These are phyloP conservation scores for Penicillium cinerascens DNA, from an alignment of 495 filamentous ascomycete species.

Conservation along the genomic window DNA sequence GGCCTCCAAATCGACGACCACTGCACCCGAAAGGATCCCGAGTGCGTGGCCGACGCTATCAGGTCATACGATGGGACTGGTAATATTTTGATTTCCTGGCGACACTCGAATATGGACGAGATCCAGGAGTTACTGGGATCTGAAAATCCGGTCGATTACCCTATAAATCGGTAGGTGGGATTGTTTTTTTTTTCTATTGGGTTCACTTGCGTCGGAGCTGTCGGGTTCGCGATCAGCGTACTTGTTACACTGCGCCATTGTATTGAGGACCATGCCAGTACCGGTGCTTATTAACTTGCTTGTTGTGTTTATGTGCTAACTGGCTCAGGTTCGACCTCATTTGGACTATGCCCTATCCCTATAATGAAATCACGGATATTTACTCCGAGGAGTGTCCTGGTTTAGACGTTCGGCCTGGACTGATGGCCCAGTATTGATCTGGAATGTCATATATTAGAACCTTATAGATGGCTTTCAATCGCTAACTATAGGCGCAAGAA, in stretches of 20 bases:
- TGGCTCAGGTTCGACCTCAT: conserved; percentile 41
- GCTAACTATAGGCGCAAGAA: background rate
- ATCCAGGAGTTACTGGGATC: conserved; percentile 22
- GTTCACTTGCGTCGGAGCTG: background rate
- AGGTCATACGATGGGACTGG: conserved; percentile 20
- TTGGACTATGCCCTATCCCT: conserved; percentile 46
- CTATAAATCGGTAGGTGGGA: conserved; percentile 26
- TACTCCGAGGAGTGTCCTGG: conserved; percentile 42
- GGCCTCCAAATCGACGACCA: conserved; percentile 43
- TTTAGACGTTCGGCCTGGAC: conserved; percentile 25
- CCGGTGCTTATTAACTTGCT: background rate
- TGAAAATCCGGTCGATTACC: conserved; percentile 19
- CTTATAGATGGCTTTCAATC: background rate
- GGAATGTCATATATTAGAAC: background rate
- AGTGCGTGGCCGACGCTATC: conserved; percentile 24
- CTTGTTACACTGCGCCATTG: background rate
- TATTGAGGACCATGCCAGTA: background rate
- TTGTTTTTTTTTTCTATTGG: background rate
- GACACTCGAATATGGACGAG: conserved; percentile 21
- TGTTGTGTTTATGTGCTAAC: conserved; percentile 2
- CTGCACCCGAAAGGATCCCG: conserved; percentile 25
- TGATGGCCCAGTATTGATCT: conserved; percentile 19
- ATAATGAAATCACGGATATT: conserved; percentile 32
- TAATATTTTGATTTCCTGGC: conserved; percentile 34
- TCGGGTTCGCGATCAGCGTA: background rate